These are phyloP conservation scores for Parasarocladium wereldwijsianum DNA, from an alignment of 2,329 filamentous ascomycete genomes.

Conservation along the genomic window DNA sequence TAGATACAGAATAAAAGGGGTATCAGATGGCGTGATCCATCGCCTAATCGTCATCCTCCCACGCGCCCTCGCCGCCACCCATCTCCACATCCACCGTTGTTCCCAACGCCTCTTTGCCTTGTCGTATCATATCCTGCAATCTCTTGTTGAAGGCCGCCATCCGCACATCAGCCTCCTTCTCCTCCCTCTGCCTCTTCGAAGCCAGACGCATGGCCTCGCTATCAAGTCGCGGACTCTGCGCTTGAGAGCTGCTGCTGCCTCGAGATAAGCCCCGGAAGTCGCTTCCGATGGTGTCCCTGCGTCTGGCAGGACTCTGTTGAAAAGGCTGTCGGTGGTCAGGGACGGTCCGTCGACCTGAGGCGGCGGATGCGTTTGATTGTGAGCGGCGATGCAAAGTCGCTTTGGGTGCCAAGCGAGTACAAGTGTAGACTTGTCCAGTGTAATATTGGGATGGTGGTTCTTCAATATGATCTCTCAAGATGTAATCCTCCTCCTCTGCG, in stretches of 20 bases:
- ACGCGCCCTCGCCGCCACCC: slow-evolving; percentile 15
- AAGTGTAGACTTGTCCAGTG: too few species aligned
- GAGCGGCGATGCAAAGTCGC: too few species aligned
- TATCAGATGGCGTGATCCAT: neutral
- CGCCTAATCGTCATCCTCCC: slow-evolving; percentile 25
- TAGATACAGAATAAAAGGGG: neutral
- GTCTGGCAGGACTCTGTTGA: slow-evolving; percentile 8
- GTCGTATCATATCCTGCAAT: slow-evolving; percentile 72
- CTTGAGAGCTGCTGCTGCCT: too few species aligned
- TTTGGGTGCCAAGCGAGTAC: too few species aligned
- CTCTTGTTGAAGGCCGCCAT: slow-evolving; percentile 68
- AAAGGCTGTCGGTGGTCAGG: neutral
- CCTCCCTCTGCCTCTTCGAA: slow-evolving; percentile 55
- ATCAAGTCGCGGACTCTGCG: slow-evolving; percentile 34
- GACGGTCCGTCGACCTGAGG: too few species aligned
- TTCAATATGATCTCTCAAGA: too few species aligned
- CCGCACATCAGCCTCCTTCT: slow-evolving; percentile 63
- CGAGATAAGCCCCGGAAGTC: too few species aligned
- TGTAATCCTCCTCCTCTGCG: too few species aligned
- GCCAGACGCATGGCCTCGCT: slow-evolving; percentile 61
- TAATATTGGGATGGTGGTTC: too few species aligned
- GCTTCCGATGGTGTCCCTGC: too few species aligned
- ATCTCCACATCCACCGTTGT: slow-evolving; percentile 52
- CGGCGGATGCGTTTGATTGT: too few species aligned
- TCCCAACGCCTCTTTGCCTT: slow-evolving; percentile 76